Evolutionary conservation across 179 eudicot species (phyloP).

Genomic region (Actinidia arguta): DNA sequence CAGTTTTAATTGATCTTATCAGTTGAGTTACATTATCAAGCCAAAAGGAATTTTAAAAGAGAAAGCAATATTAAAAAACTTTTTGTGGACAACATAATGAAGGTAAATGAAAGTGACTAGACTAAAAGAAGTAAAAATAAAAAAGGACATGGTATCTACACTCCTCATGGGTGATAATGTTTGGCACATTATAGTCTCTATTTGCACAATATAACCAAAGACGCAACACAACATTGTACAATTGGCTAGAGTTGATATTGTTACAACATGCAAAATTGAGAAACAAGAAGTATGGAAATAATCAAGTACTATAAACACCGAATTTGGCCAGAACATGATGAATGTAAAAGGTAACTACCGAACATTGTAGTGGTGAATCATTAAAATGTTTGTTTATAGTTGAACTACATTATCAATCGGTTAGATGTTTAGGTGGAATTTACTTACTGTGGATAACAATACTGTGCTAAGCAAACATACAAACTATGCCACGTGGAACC

Average conservation of each 20-base stretch:
- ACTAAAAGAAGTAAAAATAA: neutral
- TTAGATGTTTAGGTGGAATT: constrained; percentile 8
- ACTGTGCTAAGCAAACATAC: neutral
- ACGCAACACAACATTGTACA: neutral
- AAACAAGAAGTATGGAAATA: neutral
- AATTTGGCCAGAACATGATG: neutral
- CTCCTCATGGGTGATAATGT: neutral
- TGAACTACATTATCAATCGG: neutral
- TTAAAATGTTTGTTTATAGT: neutral
- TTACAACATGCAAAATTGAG: neutral
- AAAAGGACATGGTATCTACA: neutral
- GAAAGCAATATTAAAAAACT: neutral
- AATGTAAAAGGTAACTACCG: neutral
- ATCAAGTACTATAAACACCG: neutral
- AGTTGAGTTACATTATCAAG: constrained; percentile 2
- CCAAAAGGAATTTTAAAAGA: constrained; percentile 9
- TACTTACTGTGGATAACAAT: neutral
- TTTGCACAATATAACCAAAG: neutral
- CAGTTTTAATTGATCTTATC: constrained; percentile 20
- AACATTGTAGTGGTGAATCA: neutral
- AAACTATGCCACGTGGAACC: neutral
- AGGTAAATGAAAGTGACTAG: neutral
- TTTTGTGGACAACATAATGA: neutral
- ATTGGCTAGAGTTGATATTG: neutral
- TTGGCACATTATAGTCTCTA: neutral